A percentile compares a stretch with the other conserved stretches of the same genome.
Evolutionary conservation across 2,329 filamentous ascomycete genomes (phyloP).

Genomic region (Furcasterigmium furcatum): DNA sequence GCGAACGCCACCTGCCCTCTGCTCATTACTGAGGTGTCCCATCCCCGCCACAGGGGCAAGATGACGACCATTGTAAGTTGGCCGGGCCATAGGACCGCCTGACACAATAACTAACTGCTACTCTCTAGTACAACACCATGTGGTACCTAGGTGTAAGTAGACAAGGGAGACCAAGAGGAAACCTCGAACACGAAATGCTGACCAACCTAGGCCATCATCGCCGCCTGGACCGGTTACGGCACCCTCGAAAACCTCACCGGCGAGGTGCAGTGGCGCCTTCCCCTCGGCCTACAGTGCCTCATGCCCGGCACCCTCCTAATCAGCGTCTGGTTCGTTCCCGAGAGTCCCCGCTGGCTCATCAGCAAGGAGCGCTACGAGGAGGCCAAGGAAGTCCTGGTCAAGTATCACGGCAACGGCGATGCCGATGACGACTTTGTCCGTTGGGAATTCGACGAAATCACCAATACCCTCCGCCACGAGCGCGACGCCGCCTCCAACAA

Average conservation of each 20-base stretch:
- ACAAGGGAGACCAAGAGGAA: too few species aligned
- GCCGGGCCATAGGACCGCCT: too few species aligned
- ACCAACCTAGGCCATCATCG: slow-evolving; percentile 19
- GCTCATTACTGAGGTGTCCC: slow-evolving; percentile 44
- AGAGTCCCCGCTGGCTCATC: slow-evolving; percentile 39
- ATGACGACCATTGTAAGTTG: slow-evolving; percentile 34
- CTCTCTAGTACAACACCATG: slow-evolving; percentile 44
- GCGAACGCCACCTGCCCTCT: slow-evolving; percentile 42
- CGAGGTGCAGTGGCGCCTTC: slow-evolving; percentile 46
- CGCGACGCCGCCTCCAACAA: slow-evolving; percentile 26
- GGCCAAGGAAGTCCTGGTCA: slow-evolving; percentile 26
- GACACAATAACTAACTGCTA: too few species aligned
- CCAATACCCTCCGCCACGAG: slow-evolving; percentile 40
- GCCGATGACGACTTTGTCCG: slow-evolving; percentile 21
- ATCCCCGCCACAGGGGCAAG: slow-evolving; percentile 44
- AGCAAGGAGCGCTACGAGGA: slow-evolving; percentile 24
- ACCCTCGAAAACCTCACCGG: slow-evolving; percentile 34
- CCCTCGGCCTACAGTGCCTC: slow-evolving; percentile 38
- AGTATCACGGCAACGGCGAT: slow-evolving; percentile 40
- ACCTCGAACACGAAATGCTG: too few species aligned
- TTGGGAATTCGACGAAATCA: slow-evolving; percentile 42
- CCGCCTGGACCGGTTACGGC: slow-evolving; percentile 44
- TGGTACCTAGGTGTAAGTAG: slow-evolving; percentile 33
- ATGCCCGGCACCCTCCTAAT: slow-evolving; percentile 41
- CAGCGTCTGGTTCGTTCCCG: slow-evolving; percentile 42